A percentile compares a stretch with the other conserved stretches of the same genome.
These are phyloP conservation scores for Austroboletus olivaceoglutinosus DNA, from an alignment of 1,284 basidiomycete species.

Conservation along the genomic window DNA sequence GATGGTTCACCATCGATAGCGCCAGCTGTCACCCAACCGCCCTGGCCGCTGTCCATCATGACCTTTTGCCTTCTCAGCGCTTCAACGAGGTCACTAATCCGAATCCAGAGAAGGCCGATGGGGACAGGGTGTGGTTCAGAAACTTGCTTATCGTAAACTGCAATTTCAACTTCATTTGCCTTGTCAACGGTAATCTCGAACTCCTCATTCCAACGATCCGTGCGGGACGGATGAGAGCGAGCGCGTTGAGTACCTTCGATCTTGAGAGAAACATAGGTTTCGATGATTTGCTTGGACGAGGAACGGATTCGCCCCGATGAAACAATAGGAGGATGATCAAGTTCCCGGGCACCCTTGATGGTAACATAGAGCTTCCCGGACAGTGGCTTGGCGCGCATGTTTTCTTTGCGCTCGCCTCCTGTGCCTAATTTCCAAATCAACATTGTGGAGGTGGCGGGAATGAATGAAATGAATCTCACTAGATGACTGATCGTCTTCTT, in stretches of 20 bases:
- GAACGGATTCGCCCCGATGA: slow-evolving; percentile 61
- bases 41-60: slow-evolving; percentile 78
- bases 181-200: slow-evolving; percentile 97
- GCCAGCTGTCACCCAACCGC: slow-evolving; percentile 91
- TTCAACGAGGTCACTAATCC: slow-evolving; percentile 93
- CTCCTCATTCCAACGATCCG: slow-evolving; percentile 96
- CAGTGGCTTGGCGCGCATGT: slow-evolving; percentile 86
- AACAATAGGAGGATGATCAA: slow-evolving; percentile 87
- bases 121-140: slow-evolving; percentile 80
- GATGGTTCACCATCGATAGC: slow-evolving; percentile 68
- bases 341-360: slow-evolving; percentile 86
- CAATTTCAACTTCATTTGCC: slow-evolving; percentile 97
- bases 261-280: slow-evolving; percentile 93
- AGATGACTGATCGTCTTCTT: slow-evolving; percentile 65
- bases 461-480: slow-evolving; percentile 38
- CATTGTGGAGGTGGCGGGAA: slow-evolving; percentile 1
- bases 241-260: slow-evolving; percentile 95
- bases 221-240: slow-evolving; percentile 88
- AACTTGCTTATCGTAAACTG: slow-evolving; percentile 90
- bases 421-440: slow-evolving; percentile 46
- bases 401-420: slow-evolving; percentile 88
- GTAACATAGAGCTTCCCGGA: slow-evolving; percentile 93
- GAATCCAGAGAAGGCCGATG: slow-evolving; percentile 95
- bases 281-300: slow-evolving; percentile 74
- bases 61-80: slow-evolving; percentile 93